These are phyloP conservation scores for Kregervanrija fluxuum DNA, from an alignment of 805 yeast species.

Conservation along the genomic window DNA sequence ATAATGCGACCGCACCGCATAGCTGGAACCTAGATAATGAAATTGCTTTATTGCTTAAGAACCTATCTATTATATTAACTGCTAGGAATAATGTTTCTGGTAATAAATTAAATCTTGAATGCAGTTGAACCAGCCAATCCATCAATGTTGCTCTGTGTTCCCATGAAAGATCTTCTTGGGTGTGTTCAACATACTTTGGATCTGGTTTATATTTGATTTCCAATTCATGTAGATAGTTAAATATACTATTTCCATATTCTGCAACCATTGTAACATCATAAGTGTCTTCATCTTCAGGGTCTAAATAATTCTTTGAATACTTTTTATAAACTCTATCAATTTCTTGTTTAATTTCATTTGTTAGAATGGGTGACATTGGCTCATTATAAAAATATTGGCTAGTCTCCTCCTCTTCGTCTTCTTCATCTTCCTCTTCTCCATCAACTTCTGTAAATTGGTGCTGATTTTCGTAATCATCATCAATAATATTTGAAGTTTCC, in stretches of 20 bases:
- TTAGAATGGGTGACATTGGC: slow-evolving; percentile 58
- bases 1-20: slow-evolving; percentile 86
- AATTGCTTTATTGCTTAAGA: slow-evolving; percentile 63
- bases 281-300: slow-evolving; percentile 76
- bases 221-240: slow-evolving; percentile 64
- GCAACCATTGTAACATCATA: slow-evolving; percentile 86
- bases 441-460: slow-evolving; percentile 1
- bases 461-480: background rate
- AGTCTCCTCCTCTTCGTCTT: slow-evolving; percentile 30
- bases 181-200: slow-evolving; percentile 62
- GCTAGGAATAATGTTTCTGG: slow-evolving; percentile 84
- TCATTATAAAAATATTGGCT: slow-evolving; percentile 18
- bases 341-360: slow-evolving; percentile 39
- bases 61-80: slow-evolving; percentile 80
- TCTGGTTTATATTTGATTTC: slow-evolving; percentile 69
- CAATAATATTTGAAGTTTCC: slow-evolving; percentile 2
- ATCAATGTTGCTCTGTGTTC: slow-evolving; percentile 77
- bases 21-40: slow-evolving; percentile 82
- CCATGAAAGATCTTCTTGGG: slow-evolving; percentile 67
- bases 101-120: slow-evolving; percentile 67
- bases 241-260: slow-evolving; percentile 85
- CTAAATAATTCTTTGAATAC: slow-evolving; percentile 46
- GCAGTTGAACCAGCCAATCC: slow-evolving; percentile 89
- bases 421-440: slow-evolving; percentile 13
- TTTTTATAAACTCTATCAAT: slow-evolving; percentile 43